Conservation (phyloP, 2,329 filamentous ascomycete genomes). For the Talaromyces sp. region DNA sequence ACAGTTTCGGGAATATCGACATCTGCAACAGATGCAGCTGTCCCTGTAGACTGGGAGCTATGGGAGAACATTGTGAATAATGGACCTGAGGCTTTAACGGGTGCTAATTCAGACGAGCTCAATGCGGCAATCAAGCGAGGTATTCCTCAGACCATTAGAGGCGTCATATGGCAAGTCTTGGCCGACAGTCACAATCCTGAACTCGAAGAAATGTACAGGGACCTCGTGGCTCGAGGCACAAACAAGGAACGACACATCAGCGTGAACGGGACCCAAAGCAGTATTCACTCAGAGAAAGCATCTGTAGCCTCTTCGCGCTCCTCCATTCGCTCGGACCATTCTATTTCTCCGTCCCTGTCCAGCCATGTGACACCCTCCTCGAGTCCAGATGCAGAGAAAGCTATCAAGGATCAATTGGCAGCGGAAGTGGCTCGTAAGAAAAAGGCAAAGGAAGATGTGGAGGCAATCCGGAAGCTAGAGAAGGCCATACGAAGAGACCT, state of each 20-base stretch:
- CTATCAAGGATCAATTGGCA: constrained; percentile 61
- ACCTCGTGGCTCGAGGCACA: constrained; percentile 73
- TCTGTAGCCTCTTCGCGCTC: constrained; percentile 73
- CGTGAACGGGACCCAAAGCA: constrained; percentile 46
- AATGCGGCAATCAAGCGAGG: constrained; percentile 87
- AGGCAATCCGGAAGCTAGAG: constrained; percentile 73
- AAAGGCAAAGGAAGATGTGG: constrained; percentile 72
- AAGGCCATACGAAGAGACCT: constrained; percentile 88
- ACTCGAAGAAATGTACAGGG: constrained; percentile 79
- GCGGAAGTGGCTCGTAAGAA: constrained; percentile 66
- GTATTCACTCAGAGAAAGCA: constrained; percentile 57
- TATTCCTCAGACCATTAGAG: constrained; percentile 89
- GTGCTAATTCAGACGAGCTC: constrained; percentile 82
- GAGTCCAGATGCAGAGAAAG: constrained; percentile 57
- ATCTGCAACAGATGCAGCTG: constrained; percentile 57
- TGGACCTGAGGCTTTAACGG: constrained; percentile 80
- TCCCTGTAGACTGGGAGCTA: constrained; percentile 93
- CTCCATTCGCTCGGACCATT: constrained; percentile 75
- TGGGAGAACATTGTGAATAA: constrained; percentile 97
- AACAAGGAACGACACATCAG: constrained; percentile 68
- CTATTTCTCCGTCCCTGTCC: constrained; percentile 55
- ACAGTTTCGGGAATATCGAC: constrained; percentile 79
- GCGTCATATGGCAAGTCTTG: constrained; percentile 98
- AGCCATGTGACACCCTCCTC: constrained; percentile 52
- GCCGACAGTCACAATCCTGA: constrained; percentile 93